A percentile compares a stretch with the other conserved stretches of the same genome.
phyloP scores from a whole-genome alignment of 208 protist species.

The Trypanosoma platydactyli region DNA sequence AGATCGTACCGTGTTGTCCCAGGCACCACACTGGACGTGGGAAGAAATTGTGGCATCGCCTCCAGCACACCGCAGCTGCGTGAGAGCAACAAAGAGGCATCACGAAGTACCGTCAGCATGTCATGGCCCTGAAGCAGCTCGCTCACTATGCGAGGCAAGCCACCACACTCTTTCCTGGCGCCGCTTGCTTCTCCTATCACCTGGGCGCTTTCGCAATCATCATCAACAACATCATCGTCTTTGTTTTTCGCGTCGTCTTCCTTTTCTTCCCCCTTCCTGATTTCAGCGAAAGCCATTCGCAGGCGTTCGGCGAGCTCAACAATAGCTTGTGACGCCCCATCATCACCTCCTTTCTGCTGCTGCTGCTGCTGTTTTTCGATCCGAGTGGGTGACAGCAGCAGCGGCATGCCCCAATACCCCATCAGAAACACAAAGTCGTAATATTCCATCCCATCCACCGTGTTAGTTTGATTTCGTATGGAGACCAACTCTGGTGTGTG shows the following conservation, averaged over 20 bases:
- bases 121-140: conserved; percentile 9
- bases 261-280: too few species aligned
- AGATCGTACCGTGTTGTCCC: conserved; percentile 22
- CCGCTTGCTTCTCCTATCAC: background rate
- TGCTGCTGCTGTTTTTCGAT: background rate
- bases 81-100: conserved; percentile 11
- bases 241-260: conserved; percentile 1
- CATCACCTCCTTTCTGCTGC: background rate
- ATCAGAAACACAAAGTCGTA: conserved; percentile 25
- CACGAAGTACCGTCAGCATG: conserved; percentile 7
- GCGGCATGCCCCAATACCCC: conserved; percentile 21
- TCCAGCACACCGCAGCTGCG: conserved; percentile 12
- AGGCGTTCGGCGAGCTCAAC: conserved; percentile 2
- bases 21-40: conserved; percentile 13
- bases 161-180: background rate
- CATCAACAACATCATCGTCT: background rate
- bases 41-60: conserved; percentile 10
- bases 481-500: background rate
- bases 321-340: background rate
- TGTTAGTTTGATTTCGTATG: background rate
- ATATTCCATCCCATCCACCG: conserved; percentile 24
- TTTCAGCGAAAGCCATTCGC: background rate
- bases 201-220: background rate
- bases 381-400: conserved; percentile 7
- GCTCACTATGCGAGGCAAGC: background rate